phyloP scores from a whole-genome alignment of 2,329 filamentous ascomycete species.

The Colletotrichum sublineola region DNA sequence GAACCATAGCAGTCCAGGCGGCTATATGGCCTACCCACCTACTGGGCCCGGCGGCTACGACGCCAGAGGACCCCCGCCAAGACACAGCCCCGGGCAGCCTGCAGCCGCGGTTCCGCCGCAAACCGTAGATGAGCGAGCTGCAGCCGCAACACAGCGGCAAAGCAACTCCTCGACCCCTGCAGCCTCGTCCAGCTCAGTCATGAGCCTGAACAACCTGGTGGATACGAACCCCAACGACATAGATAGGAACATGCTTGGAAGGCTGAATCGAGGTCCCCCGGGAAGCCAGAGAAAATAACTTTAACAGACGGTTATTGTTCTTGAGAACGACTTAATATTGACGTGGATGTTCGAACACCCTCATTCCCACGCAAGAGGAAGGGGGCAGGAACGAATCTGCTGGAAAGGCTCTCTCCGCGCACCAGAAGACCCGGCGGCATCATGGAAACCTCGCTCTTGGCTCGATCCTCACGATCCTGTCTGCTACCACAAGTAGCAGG shows the following conservation, averaged over 20 bases:
- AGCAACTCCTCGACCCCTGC: conserved; percentile 50
- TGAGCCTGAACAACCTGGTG: conserved; percentile 67
- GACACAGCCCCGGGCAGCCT: conserved; percentile 57
- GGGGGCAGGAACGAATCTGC: conserved; percentile 27
- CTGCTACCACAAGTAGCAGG: background rate
- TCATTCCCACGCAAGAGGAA: conserved; percentile 23
- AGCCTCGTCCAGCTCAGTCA: conserved; percentile 55
- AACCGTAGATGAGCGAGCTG: conserved; percentile 51
- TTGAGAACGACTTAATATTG: background rate
- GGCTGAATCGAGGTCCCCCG: conserved; percentile 56
- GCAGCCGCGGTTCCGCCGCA: conserved; percentile 51
- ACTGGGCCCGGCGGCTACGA: conserved; percentile 28
- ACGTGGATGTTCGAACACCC: background rate
- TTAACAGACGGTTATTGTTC: conserved; percentile 6
- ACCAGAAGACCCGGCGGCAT: background rate
- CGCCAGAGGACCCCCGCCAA: conserved; percentile 45
- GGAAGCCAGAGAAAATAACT: conserved; percentile 35
- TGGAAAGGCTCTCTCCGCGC: conserved; percentile 38
- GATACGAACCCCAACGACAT: conserved; percentile 62
- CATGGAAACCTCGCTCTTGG: conserved; percentile 13
- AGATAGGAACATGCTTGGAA: conserved; percentile 67
- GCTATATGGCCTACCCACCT: conserved; percentile 44
- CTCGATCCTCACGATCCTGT: conserved; percentile 8
- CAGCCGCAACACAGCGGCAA: conserved; percentile 56
- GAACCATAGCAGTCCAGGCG: conserved; percentile 61